phyloP scores from a whole-genome alignment of 2,329 filamentous ascomycete genomes.

The Diaporthe aspalathi region DNA sequence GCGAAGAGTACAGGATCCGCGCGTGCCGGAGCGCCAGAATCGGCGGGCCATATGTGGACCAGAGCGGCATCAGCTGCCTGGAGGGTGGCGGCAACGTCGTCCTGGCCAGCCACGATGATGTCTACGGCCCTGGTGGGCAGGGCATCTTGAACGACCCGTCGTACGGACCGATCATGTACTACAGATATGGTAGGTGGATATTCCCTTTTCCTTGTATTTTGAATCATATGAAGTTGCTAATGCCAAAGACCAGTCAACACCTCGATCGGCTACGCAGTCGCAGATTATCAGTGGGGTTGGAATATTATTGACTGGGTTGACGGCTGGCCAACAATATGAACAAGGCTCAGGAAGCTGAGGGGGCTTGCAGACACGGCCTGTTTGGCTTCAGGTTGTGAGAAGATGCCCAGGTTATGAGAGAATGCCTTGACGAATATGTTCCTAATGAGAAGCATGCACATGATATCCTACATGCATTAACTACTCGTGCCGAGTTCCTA shows the following conservation, averaged over 20 bases:
- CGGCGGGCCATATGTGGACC: conserved; percentile 67
- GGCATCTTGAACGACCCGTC: conserved; percentile 64
- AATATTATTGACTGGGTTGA: conserved; percentile 52
- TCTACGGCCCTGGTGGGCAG: conserved; percentile 74
- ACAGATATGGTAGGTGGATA: conserved; percentile 68
- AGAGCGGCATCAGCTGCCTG: conserved; percentile 64
- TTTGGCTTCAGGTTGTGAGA: not conserved
- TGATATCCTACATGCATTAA: no score
- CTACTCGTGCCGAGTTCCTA: not conserved
- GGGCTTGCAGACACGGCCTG: not conserved
- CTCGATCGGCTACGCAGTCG: conserved; percentile 61
- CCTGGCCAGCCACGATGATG: conserved; percentile 65
- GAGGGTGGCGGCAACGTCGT: conserved; percentile 68
- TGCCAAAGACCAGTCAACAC: conserved; percentile 45
- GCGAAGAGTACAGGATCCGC: conserved; percentile 74
- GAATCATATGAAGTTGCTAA: not conserved
- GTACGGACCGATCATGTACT: conserved; percentile 69
- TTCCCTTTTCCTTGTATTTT: not conserved
- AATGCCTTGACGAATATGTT: not conserved
- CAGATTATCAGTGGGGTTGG: conserved; percentile 59
- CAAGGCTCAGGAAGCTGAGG: no score
- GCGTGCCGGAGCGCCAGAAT: conserved; percentile 68
- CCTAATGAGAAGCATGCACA: not conserved
- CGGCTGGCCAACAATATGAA: conserved; percentile 42
- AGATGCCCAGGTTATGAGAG: not conserved